Percentiles rank a stretch among this genome's conserved stretches.
phyloP scores from a whole-genome alignment of 2,329 filamentous ascomycete species.

The Lasiodiplodia gonubiensis region DNA sequence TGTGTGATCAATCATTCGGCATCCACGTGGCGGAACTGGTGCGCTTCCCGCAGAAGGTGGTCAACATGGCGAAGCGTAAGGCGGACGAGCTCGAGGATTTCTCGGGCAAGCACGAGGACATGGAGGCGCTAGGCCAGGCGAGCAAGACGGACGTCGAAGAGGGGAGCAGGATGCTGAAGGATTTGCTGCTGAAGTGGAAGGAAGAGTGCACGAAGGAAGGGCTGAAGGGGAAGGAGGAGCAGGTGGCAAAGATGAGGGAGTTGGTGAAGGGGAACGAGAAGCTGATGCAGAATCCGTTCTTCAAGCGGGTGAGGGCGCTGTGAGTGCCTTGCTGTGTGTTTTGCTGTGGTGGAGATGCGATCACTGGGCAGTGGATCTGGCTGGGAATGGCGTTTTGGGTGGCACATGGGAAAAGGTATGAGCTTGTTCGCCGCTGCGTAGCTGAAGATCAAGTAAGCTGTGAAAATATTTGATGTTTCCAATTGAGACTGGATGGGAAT shows the following conservation, averaged over 20 bases:
- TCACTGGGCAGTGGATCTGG: background rate
- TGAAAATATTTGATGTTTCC: no score
- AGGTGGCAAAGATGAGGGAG: constrained; percentile 78
- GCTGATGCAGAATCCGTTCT: constrained; percentile 68
- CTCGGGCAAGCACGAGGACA: constrained; percentile 72
- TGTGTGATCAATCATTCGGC: constrained; percentile 97
- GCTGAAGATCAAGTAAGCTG: background rate
- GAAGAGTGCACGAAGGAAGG: constrained; percentile 68
- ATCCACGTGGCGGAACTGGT: constrained; percentile 98
- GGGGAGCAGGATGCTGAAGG: constrained; percentile 83
- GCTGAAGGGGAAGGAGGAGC: constrained; percentile 67
- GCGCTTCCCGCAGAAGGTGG: constrained; percentile 93
- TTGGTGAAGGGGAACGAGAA: constrained; percentile 76
- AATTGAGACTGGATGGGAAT: no score
- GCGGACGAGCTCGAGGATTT: constrained; percentile 98
- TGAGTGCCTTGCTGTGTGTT: constrained; percentile 33
- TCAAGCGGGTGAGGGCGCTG: constrained; percentile 61
- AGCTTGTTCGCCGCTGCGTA: background rate
- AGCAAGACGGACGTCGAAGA: constrained; percentile 87
- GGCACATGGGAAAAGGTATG: background rate
- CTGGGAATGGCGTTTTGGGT: background rate
- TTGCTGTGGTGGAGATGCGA: background rate
- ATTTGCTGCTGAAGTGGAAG: constrained; percentile 85
- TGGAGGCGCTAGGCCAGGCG: constrained; percentile 43
- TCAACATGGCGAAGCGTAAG: constrained; percentile 99